Percentiles rank a stretch among this genome's conserved stretches.
Evolutionary conservation across 176 grass and related monocot genomes (phyloP).

Genomic region (Oryza coarctata): DNA sequence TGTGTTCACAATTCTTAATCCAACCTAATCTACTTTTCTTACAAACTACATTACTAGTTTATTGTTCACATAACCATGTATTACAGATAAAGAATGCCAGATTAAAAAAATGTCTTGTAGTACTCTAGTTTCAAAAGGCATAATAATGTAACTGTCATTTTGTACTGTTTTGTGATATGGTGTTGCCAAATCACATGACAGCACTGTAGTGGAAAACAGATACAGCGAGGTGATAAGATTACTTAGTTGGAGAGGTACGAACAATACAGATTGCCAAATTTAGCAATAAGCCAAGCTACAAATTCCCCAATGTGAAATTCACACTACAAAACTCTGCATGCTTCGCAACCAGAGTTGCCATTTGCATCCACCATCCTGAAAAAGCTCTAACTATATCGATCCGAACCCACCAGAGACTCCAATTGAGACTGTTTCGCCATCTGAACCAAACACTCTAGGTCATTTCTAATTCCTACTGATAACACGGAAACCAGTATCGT

Average conservation of each 20-base stretch:
- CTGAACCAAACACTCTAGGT: no score
- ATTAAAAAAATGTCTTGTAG: background rate
- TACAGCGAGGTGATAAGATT: background rate
- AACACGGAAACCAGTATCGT: background rate
- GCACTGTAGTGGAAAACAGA: background rate
- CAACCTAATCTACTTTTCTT: background rate
- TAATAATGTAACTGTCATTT: background rate
- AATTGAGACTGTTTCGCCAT: background rate
- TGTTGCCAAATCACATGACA: background rate
- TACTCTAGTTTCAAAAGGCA: background rate
- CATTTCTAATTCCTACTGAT: no score
- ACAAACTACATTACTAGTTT: background rate
- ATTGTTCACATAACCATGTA: background rate
- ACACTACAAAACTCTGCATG: background rate
- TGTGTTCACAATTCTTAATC: background rate
- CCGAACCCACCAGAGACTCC: background rate
- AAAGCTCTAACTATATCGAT: background rate
- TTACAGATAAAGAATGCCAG: background rate
- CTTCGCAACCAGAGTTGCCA: background rate
- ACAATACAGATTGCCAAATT: background rate
- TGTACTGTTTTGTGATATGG: background rate
- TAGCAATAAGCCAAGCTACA: background rate
- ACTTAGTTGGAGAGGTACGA: background rate
- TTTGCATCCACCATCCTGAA: background rate
- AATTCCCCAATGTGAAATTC: background rate